These are phyloP conservation scores for Penicillium bialowiezense DNA, from an alignment of 495 filamentous ascomycete species.

Conservation along the genomic window DNA sequence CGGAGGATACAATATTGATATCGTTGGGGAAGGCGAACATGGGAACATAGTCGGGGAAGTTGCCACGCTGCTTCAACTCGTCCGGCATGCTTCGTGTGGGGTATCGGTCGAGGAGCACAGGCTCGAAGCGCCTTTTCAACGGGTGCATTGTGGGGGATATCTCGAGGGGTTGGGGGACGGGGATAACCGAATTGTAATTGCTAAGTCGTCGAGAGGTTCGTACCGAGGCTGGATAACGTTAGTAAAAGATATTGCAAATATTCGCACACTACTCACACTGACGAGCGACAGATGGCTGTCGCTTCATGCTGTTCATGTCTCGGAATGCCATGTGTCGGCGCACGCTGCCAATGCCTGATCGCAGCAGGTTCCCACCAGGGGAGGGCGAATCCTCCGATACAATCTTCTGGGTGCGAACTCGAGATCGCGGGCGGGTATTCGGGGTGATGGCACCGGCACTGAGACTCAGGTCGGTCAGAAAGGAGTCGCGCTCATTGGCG, in stretches of 20 bases:
- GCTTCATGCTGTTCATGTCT: slow-evolving; percentile 93
- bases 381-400: slow-evolving; percentile 65
- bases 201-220: slow-evolving; percentile 86
- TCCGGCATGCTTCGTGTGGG: slow-evolving; percentile 81
- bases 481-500: slow-evolving; percentile 87
- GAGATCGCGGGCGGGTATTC: slow-evolving; percentile 66
- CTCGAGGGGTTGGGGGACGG: slow-evolving; percentile 84
- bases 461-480: slow-evolving; percentile 88
- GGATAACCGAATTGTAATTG: slow-evolving; percentile 98
- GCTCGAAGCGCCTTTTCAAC: slow-evolving; percentile 88
- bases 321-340: slow-evolving; percentile 82
- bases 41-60: slow-evolving; percentile 94
- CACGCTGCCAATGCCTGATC: slow-evolving; percentile 70
- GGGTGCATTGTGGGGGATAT: slow-evolving; percentile 93
- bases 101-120: slow-evolving; percentile 89
- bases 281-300: slow-evolving; percentile 74
- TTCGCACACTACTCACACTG: slow-evolving; percentile 76
- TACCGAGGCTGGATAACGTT: slow-evolving; percentile 69
- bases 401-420: slow-evolving; percentile 77
- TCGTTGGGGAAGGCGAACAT: slow-evolving; percentile 99
- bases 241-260: no score
- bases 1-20: slow-evolving; percentile 91
- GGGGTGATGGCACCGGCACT: slow-evolving; percentile 77
- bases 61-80: slow-evolving; percentile 73
- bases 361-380: slow-evolving; percentile 40